Evolutionary conservation across 495 filamentous ascomycete species (phyloP), one percentile per base, ranked within the genome.

Genomic region (Penicillium nucicola): DNA sequence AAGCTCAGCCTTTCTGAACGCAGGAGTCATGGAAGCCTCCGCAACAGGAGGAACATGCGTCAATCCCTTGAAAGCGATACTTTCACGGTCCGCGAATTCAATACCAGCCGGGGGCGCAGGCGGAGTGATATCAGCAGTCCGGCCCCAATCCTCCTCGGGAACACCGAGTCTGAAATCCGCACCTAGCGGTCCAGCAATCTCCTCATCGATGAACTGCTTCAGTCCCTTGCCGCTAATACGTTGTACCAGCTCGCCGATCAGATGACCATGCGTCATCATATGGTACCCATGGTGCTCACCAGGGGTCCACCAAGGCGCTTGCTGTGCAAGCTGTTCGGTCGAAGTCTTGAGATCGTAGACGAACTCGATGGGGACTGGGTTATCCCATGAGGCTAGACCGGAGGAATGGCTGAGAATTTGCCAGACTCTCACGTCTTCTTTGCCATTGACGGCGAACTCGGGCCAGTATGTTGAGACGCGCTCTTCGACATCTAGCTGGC

Each of bases 401-500:
- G 74, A 59, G 0, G 65, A 58, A 44, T 77, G 74, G 48, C 62
- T 65, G 15, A 78, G 60, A 13, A 76, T 14, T 48, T 78, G 75
- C 4, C 61, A 63, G 1, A 78, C 69, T 23, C 64, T 58, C 19
- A 76, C 50, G 13, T 64, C 56, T 22, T 71, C 64, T 18, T 75
- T 74, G n/a, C 70, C 72, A 31, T 70, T 65, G 28, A 50, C 64
- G 23, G 57, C 62, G 40, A 78, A 76, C 23, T 75, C 75, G 1
- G 75, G 74, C 75, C 75, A 78, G 60, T 75, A 72, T 11, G 57
- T 70, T 2, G 65, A 52, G 0, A 75, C 70, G 6, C 65, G 64
- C 22, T 64, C 74, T 28, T 71, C 42, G 1, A 57, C 56, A 42
- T 72, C 62, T 9, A 78, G 51, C 1, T 60, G 51, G n/a, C 71